Percentiles rank a stretch among this genome's conserved stretches.
phyloP scores from a whole-genome alignment of 176 grass and related monocot species.

The Eragrostis curvula region DNA sequence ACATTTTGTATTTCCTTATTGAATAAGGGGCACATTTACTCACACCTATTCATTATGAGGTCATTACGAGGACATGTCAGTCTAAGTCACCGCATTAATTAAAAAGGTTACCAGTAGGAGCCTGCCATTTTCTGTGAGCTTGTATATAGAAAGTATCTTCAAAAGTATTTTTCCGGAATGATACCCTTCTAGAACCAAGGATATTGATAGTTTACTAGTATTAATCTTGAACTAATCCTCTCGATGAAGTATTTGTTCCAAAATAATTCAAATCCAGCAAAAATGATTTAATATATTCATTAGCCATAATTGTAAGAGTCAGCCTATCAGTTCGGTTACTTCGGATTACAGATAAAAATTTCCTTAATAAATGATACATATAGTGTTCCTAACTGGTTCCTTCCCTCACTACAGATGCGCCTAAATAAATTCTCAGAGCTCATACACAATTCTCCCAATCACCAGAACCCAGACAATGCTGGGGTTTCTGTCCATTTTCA shows the following conservation, averaged over 20 bases:
- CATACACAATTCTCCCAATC: slow-evolving; percentile 96
- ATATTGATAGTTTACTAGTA: slow-evolving; percentile 24
- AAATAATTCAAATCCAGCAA: not conserved
- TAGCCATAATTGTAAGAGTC: no score
- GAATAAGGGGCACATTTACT: no score
- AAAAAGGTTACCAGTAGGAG: not conserved
- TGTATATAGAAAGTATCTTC: slow-evolving; percentile 22
- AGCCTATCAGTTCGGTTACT: no score
- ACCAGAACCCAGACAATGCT: slow-evolving; percentile 87
- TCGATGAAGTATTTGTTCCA: slow-evolving; percentile 24
- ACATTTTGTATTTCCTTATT: no score
- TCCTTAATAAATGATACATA: not conserved
- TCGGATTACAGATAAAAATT: no score
- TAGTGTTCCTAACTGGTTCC: slow-evolving; percentile 27
- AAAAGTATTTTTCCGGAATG: slow-evolving; percentile 1
- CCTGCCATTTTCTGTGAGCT: not conserved
- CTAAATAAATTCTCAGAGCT: slow-evolving; percentile 97
- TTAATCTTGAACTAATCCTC: not conserved
- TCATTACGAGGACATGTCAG: not conserved
- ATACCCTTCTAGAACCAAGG: not conserved
- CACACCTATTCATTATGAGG: no score
- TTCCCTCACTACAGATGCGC: slow-evolving; percentile 69
- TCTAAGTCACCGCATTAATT: slow-evolving; percentile 18
- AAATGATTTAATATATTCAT: no score
- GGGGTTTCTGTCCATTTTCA: slow-evolving; percentile 95